Evolutionary conservation across 2,329 filamentous ascomycete species (phyloP), one percentile per base, ranked within the genome.

Genomic region (Raffaelea albimanens): DNA sequence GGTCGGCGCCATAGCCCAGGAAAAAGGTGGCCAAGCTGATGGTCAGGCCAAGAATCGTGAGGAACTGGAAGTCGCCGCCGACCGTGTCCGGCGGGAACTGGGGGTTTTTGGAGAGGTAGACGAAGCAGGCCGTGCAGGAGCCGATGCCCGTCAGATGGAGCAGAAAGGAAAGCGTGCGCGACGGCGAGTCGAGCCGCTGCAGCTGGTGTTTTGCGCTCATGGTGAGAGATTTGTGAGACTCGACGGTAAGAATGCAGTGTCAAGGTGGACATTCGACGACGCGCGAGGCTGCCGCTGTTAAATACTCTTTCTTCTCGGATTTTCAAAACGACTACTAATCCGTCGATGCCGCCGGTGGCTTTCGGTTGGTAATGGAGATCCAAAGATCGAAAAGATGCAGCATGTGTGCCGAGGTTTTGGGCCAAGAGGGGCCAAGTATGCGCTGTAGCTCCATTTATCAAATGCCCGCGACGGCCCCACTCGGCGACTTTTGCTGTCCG

Each of bases 1-100:
- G 56, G 61, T 89, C 85, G 46, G 83, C 80, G 33, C 82, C 59
- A 4, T 84, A 65, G 4, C 76, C 85, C 22, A 76, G 63, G 44
- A 63, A 55, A 60, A 87, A 87, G 44, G 80, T 83, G 41, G 72
- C 55, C 11, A 77, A 70, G 1, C 82, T 73, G 21, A 84, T 66
- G 1, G 72, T 67, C 40, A 88, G 73, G 22, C 83, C 84, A 49
- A 88, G 75, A 58, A 87, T 87, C 54, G 84, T 89, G 29, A 89
- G 72, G 58, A 84, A 87, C 61, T 86, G 81, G 52, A 81, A 76
- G 58, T 85, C 75, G 65, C 82, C 74, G 49, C 84, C 84, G 56
- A 82, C 85, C 1, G 78, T 71, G 0, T 70, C 65, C 44, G 74
- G 73, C 40, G 81, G 72, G 45, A 69, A 63, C 11, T 69, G 73